phyloP scores from a whole-genome alignment of 2,329 filamentous ascomycete genomes.

The Ophiostoma fasciatum region DNA sequence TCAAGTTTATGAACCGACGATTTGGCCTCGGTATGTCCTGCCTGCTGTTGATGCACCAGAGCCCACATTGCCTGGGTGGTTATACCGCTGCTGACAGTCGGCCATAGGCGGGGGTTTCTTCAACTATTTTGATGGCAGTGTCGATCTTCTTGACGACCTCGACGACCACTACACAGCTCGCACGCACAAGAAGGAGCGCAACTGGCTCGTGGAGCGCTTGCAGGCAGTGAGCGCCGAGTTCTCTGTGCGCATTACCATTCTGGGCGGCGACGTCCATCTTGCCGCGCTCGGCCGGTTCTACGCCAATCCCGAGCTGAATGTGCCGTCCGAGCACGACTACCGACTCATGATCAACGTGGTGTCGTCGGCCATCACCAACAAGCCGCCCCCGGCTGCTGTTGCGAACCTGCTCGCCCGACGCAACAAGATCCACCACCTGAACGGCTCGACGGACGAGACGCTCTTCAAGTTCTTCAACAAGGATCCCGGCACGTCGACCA shows the following conservation, averaged over 20 bases:
- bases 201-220: constrained; percentile 60
- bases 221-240: constrained; percentile 75
- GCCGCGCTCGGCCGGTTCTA: constrained; percentile 91
- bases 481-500: constrained; percentile 65
- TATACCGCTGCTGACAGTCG: neutral
- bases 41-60: no score
- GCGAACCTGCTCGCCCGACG: constrained; percentile 81
- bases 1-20: constrained; percentile 79
- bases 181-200: constrained; percentile 82
- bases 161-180: constrained; percentile 93
- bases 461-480: constrained; percentile 85
- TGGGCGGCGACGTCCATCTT: constrained; percentile 88
- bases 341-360: constrained; percentile 93
- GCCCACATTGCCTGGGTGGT: no score
- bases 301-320: constrained; percentile 64
- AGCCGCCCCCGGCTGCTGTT: constrained; percentile 73
- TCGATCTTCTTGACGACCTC: constrained; percentile 82
- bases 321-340: constrained; percentile 69
- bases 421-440: constrained; percentile 65
- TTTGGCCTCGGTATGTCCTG: constrained; percentile 52
- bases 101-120: constrained; percentile 56
- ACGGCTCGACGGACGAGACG: constrained; percentile 71
- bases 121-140: constrained; percentile 86
- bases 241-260: constrained; percentile 78
- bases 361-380: constrained; percentile 91